Evolutionary conservation across 768 basidiomycete genomes (phyloP).

Genomic region (Podaxis pistillaris): DNA sequence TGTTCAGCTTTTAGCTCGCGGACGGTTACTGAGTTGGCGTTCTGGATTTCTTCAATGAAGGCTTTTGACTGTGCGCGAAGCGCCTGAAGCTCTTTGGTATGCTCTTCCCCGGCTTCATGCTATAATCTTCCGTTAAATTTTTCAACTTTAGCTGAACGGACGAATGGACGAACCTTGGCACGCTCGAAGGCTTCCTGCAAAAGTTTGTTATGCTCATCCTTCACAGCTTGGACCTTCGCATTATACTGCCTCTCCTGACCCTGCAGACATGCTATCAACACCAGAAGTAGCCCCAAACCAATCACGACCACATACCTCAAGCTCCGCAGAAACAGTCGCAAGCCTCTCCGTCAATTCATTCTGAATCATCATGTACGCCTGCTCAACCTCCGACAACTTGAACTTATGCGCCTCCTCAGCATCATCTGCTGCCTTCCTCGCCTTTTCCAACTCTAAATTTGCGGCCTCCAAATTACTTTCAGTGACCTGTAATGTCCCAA

Average conservation of each 20-base stretch:
- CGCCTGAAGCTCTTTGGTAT: constrained; percentile 67
- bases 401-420: constrained; percentile 46
- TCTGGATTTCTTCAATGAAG: constrained; percentile 68
- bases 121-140: constrained; percentile 22
- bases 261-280: constrained; percentile 34
- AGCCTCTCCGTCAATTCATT: constrained; percentile 56
- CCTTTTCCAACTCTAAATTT: constrained; percentile 45
- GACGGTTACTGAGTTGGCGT: constrained; percentile 57
- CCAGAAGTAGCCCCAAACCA: not conserved
- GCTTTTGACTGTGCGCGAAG: constrained; percentile 65
- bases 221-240: constrained; percentile 62
- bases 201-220: constrained; percentile 59
- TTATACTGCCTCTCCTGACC: constrained; percentile 68
- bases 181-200: constrained; percentile 72
- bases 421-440: constrained; percentile 40
- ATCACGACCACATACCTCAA: constrained; percentile 50
- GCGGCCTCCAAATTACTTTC: constrained; percentile 46
- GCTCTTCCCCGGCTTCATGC: constrained; percentile 70
- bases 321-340: constrained; percentile 52
- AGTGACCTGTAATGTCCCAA: constrained; percentile 43
- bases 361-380: constrained; percentile 45
- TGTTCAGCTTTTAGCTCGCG: constrained; percentile 67
- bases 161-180: constrained; percentile 59
- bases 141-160: not conserved
- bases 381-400: constrained; percentile 53